Conservation (phyloP, 1,139 yeast genomes). For the Kurtzmaniella quercitrusa region DNA sequence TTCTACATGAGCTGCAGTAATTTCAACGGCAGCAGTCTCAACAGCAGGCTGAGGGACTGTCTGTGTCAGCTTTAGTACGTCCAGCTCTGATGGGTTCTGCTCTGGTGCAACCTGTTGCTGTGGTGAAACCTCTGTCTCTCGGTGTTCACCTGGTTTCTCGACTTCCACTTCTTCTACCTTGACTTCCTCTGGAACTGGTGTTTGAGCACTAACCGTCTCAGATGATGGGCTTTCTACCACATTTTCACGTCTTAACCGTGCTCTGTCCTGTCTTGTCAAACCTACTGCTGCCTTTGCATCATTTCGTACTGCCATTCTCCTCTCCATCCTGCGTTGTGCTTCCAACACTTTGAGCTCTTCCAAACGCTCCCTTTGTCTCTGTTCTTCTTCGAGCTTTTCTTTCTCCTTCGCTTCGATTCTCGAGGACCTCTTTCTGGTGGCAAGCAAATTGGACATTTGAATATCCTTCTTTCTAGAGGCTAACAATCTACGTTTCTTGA, state of each 20-base stretch:
- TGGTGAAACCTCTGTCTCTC: too few relatives aligned
- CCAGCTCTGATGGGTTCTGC: too few relatives aligned
- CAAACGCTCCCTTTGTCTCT: constrained; percentile 28
- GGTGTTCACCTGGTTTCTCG: too few relatives aligned
- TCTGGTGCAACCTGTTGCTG: too few relatives aligned
- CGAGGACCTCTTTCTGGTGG: constrained; percentile 47
- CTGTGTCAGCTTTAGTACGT: too few relatives aligned
- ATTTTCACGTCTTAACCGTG: constrained; percentile 24
- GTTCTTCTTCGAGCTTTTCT: constrained; percentile 34
- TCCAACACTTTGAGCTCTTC: constrained; percentile 28
- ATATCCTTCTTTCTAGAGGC: constrained; percentile 43
- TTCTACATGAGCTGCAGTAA: too few relatives aligned
- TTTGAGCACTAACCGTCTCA: background rate
- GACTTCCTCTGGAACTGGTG: background rate
- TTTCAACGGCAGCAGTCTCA: too few relatives aligned
- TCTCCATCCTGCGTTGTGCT: constrained; percentile 34
- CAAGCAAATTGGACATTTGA: constrained; percentile 43
- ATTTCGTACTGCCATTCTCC: constrained; percentile 24
- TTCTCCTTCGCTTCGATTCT: constrained; percentile 49
- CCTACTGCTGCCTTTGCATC: constrained; percentile 15
- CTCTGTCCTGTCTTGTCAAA: constrained; percentile 40
- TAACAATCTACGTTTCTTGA: constrained; percentile 38
- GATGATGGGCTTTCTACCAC: background rate
- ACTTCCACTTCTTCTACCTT: background rate
- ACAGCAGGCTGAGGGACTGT: too few relatives aligned